Percentiles rank a stretch among this genome's conserved stretches.
Conservation (phyloP, 371 early-diverging fungal species). For the Thermomucor indicae-seudaticae region DNA sequence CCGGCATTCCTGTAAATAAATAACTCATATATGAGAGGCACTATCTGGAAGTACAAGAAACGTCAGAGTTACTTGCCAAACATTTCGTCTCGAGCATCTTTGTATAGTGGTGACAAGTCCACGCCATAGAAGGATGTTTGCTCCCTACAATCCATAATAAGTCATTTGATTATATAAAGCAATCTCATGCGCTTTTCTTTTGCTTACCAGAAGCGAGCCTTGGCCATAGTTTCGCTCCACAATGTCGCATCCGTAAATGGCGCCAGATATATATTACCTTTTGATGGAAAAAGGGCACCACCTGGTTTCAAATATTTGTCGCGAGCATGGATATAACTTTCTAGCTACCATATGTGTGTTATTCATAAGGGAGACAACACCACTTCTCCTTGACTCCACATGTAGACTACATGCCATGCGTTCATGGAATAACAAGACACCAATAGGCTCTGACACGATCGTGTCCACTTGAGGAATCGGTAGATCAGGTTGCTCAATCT, state of each 20-base stretch:
- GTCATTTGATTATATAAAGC: background rate
- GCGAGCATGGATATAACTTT: slow-evolving; percentile 81
- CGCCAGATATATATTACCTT: slow-evolving; percentile 84
- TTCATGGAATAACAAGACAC: slow-evolving; percentile 93
- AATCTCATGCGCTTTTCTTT: background rate
- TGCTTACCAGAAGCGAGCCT: slow-evolving; percentile 76
- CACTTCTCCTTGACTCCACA: background rate
- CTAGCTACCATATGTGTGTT: slow-evolving; percentile 55
- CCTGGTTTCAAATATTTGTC: slow-evolving; percentile 91
- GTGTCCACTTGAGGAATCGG: slow-evolving; percentile 85
- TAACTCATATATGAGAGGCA: background rate
- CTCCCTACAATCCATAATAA: slow-evolving; percentile 44
- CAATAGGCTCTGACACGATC: slow-evolving; percentile 95
- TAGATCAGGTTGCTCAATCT: slow-evolving; percentile 77
- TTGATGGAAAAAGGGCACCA: slow-evolving; percentile 88
- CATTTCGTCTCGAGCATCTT: slow-evolving; percentile 80
- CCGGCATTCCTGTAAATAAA: slow-evolving; percentile 60
- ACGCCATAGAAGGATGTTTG: slow-evolving; percentile 89
- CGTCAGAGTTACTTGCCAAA: slow-evolving; percentile 52
- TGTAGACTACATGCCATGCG: slow-evolving; percentile 61
- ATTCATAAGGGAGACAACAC: background rate
- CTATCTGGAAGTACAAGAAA: background rate
- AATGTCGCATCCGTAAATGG: slow-evolving; percentile 82
- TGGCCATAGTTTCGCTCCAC: slow-evolving; percentile 92
- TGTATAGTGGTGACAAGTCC: slow-evolving; percentile 80